Evolutionary conservation across 805 yeast genomes (phyloP).

Genomic region (Saccharomycopsis sp.): DNA sequence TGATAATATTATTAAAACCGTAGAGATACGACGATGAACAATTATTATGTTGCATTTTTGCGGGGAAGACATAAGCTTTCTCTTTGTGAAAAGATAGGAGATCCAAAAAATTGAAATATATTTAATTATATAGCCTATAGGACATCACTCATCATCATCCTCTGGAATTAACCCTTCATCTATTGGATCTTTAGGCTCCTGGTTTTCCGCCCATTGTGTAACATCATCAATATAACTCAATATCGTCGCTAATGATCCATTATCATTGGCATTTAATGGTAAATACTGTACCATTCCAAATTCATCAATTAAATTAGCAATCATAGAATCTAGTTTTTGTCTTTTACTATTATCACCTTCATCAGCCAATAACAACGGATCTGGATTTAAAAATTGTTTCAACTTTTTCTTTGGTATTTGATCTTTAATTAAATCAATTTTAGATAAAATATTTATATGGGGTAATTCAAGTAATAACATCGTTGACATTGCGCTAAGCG

Average conservation of each 20-base stretch:
- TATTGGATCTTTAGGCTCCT: conserved; percentile 93
- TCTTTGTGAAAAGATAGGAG: too few relatives aligned
- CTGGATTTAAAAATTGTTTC: conserved; percentile 85
- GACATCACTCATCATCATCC: conserved; percentile 24
- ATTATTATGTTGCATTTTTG: too few relatives aligned
- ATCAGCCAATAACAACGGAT: conserved; percentile 64
- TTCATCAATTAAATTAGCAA: conserved; percentile 89
- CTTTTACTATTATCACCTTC: conserved; percentile 37
- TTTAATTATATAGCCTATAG: too few relatives aligned
- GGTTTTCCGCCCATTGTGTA: conserved; percentile 95
- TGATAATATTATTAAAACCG: too few relatives aligned
- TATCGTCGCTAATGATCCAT: conserved; percentile 73
- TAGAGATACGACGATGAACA: too few relatives aligned
- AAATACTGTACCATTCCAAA: conserved; percentile 98
- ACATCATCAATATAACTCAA: conserved; percentile 91
- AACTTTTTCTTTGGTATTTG: conserved; percentile 68
- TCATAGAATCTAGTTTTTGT: conserved; percentile 64
- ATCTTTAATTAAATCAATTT: conserved; percentile 78
- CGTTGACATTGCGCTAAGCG: conserved; percentile 95
- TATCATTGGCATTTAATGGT: conserved; percentile 75
- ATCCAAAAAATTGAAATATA: too few relatives aligned
- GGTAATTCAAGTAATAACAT: conserved; percentile 95
- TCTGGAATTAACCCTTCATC: conserved; percentile 44
- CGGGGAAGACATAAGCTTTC: too few relatives aligned
- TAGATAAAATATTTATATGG: conserved; percentile 84